These are phyloP conservation scores for Phytophthora fragariae DNA, from an alignment of 352 stramenopile species.

Conservation along the genomic window DNA sequence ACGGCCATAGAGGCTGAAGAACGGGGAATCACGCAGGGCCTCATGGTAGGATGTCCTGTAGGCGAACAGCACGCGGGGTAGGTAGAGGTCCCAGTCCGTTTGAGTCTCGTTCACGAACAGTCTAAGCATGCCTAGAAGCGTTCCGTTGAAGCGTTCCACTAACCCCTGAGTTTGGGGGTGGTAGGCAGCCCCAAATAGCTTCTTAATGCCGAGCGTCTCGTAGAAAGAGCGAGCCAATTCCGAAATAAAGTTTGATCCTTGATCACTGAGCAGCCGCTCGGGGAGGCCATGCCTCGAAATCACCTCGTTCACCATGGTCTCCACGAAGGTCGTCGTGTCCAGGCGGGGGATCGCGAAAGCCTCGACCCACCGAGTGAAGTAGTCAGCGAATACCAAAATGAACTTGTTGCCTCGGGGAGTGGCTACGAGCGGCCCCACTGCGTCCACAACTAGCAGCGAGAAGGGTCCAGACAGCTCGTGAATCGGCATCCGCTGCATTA, in stretches of 20 bases:
- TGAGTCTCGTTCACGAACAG: neutral
- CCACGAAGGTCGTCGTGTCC: neutral
- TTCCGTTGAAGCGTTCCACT: conserved; percentile 12
- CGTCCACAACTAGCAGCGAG: conserved; percentile 6
- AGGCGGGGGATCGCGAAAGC: neutral
- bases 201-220: conserved; percentile 4
- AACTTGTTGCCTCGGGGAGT: neutral
- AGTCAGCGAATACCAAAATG: neutral
- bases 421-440: neutral
- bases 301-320: neutral
- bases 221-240: conserved; percentile 9
- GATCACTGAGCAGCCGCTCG: conserved; percentile 1
- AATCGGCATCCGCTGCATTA: conserved; percentile 15
- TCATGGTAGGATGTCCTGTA: conserved; percentile 16
- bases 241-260: conserved; percentile 4
- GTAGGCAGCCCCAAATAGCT: neutral
- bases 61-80: conserved; percentile 5
- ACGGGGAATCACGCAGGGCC: conserved; percentile 2
- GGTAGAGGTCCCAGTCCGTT: conserved; percentile 14
- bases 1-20: too few species aligned
- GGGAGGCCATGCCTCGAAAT: neutral
- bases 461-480: conserved; percentile 12
- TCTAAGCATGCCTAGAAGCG: neutral
- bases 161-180: conserved; percentile 4
- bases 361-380: neutral